Percentiles rank a stretch among this genome's conserved stretches.
Evolutionary conservation across 352 stramenopile species (phyloP).

Genomic region (Phytophthora ohioensis): DNA sequence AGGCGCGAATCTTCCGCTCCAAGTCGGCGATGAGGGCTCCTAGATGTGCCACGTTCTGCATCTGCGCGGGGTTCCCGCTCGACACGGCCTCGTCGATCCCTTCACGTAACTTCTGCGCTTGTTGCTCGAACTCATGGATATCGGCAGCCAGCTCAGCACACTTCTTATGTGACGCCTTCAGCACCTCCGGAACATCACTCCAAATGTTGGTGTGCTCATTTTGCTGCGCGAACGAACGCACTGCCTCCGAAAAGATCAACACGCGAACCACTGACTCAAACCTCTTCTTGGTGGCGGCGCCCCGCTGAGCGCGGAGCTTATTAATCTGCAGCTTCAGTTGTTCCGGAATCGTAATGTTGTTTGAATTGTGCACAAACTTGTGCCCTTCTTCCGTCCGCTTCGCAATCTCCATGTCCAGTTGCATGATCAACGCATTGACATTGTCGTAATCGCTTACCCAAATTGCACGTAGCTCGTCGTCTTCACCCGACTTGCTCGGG

Average conservation of each 20-base stretch:
- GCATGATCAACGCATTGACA: slow-evolving; percentile 44
- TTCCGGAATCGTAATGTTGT: slow-evolving; percentile 57
- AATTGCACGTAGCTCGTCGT: slow-evolving; percentile 45
- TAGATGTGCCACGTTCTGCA: slow-evolving; percentile 52
- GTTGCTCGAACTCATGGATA: slow-evolving; percentile 40
- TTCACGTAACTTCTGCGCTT: slow-evolving; percentile 43
- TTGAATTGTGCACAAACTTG: slow-evolving; percentile 46
- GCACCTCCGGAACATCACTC: slow-evolving; percentile 54
- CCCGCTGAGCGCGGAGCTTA: slow-evolving; percentile 40
- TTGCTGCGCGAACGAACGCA: slow-evolving; percentile 46
- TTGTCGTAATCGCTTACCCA: slow-evolving; percentile 52
- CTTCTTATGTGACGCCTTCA: slow-evolving; percentile 57
- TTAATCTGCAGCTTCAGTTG: slow-evolving; percentile 55
- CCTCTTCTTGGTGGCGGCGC: slow-evolving; percentile 45
- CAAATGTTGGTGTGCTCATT: slow-evolving; percentile 45
- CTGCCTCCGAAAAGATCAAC: slow-evolving; percentile 61
- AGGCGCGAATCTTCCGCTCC: slow-evolving; percentile 43
- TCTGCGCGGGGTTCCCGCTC: slow-evolving; percentile 50
- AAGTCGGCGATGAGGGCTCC: slow-evolving; percentile 46
- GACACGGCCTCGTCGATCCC: slow-evolving; percentile 59
- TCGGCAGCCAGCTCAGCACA: slow-evolving; percentile 46
- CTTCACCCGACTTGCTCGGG: slow-evolving; percentile 29
- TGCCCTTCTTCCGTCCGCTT: slow-evolving; percentile 43
- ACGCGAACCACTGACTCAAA: slow-evolving; percentile 57
- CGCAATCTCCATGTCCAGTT: slow-evolving; percentile 38